Evolutionary conservation across 352 stramenopile genomes (phyloP).

Genomic region (Phytophthora brassicae): DNA sequence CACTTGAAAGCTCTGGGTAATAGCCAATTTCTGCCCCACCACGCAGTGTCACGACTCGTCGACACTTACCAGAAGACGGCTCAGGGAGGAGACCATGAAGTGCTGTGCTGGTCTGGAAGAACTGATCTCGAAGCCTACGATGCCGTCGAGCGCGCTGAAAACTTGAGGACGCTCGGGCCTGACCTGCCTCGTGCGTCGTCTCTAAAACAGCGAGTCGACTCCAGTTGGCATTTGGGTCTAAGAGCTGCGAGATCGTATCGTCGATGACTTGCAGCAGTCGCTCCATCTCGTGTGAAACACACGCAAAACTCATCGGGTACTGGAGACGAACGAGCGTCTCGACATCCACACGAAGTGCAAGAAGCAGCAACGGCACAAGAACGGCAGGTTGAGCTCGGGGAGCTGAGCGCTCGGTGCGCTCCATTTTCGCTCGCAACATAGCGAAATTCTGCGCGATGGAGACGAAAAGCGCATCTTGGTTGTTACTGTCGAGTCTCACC

Average conservation of each 20-base stretch:
- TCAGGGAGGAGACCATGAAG: conserved; percentile 60
- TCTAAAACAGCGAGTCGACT: conserved; percentile 61
- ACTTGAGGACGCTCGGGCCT: conserved; percentile 38
- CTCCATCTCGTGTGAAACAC: conserved; percentile 37
- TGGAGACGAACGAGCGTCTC: conserved; percentile 64
- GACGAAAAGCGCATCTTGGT: conserved; percentile 52
- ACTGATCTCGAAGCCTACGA: conserved; percentile 51
- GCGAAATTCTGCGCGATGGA: conserved; percentile 40
- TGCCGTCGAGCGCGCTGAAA: conserved; percentile 53
- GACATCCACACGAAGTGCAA: conserved; percentile 59
- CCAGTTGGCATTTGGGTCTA: conserved; percentile 56
- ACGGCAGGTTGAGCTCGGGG: conserved; percentile 24
- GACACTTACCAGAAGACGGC: conserved; percentile 47
- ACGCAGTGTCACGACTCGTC: conserved; percentile 53
- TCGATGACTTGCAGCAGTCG: conserved; percentile 48
- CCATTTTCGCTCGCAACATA: conserved; percentile 22
- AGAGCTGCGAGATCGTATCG: conserved; percentile 40
- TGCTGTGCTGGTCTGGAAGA: conserved; percentile 59
- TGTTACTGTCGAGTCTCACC: neutral
- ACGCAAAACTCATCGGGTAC: conserved; percentile 61
- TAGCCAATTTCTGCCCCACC: conserved; percentile 49
- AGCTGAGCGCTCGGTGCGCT: conserved; percentile 14
- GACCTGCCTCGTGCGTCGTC: conserved; percentile 56
- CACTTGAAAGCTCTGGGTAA: conserved; percentile 34
- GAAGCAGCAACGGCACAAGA: conserved; percentile 52